Evolutionary conservation across 2,329 filamentous ascomycete genomes (phyloP), one percentile per base, ranked within the genome.

Genomic region (Ophiocordyceps robertsii): DNA sequence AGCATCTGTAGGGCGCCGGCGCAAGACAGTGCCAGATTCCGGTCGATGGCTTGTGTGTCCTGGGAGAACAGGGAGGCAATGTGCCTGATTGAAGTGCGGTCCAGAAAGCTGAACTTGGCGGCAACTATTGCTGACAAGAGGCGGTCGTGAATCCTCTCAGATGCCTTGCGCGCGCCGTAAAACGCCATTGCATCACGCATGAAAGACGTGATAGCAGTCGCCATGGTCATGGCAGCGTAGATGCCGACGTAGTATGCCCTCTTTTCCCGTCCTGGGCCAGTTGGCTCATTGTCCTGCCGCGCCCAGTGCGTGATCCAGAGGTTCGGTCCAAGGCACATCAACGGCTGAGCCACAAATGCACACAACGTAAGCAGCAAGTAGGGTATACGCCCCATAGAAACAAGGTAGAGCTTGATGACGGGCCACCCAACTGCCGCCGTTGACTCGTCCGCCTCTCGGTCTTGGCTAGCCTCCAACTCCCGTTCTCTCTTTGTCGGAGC

Each of bases 71-170:
- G 42, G 10, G 37, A 38, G 13, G 43, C 14, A 6, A 43, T 44
- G 36, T 44, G 31, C 13, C 30, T 30, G 11, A n/a, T 33, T 8
- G 46, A 40, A 8, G 40, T 44, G 4, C 16, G 33, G 12, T 45
- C 44, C 14, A 48, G 16, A 27, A 40, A 46, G 7, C 32, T 19
- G 35, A 46, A 42, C 19, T 45, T 46, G 30, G 46, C 40, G 13
- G 38, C 40, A 12, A 48, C 31, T 14, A 48, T 39, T 2, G 44
- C 40, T 2, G 40, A 14, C 13, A 48, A 13, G 29, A 48, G 38
- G 7, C 33, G 37, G 5, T 42, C 38, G 31, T 48, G 44, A 21
- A 43, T 31, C 2, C 21, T 36, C n/a, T 17, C 14, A 12, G 42
- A 39, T 3, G 43, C 42, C 17, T 39, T 24, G 7, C 42, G 14